phyloP scores from a whole-genome alignment of 2,329 filamentous ascomycete genomes.

The Botryotinia calthae region DNA sequence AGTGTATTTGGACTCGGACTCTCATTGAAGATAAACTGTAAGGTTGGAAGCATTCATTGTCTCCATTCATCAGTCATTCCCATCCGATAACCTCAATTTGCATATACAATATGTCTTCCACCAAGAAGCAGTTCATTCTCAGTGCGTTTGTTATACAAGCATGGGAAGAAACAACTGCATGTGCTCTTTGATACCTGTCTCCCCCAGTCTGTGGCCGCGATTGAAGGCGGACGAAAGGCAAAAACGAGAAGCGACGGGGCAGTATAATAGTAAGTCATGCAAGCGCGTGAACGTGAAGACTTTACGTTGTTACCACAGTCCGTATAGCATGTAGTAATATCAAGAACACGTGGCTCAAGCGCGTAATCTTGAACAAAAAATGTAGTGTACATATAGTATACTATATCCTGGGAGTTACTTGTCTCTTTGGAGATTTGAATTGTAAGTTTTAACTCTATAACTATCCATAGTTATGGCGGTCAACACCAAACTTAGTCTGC shows the following conservation, averaged over 20 bases:
- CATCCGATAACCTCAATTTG: background rate
- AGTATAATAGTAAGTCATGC: background rate
- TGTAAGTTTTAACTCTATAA: background rate
- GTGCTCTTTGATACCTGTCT: background rate
- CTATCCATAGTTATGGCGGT: background rate
- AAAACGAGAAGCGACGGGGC: background rate
- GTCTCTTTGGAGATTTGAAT: background rate
- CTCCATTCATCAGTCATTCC: background rate
- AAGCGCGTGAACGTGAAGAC: background rate
- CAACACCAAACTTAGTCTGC: background rate
- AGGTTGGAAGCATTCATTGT: background rate
- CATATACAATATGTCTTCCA: slow-evolving; percentile 24
- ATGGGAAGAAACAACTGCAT: background rate
- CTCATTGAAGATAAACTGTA: background rate
- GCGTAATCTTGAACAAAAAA: background rate
- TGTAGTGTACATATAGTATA: background rate
- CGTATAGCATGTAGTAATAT: rapidly evolving
- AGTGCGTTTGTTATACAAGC: slow-evolving; percentile 52
- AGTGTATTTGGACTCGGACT: background rate
- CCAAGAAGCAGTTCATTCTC: slow-evolving; percentile 47
- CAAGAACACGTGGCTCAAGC: background rate
- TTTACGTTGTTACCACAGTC: background rate
- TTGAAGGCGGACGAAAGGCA: background rate
- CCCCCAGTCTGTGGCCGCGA: too few relatives aligned
- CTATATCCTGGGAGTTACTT: background rate